Conservation (phyloP, 495 filamentous ascomycete genomes). For the Aspergillus egyptiacus region DNA sequence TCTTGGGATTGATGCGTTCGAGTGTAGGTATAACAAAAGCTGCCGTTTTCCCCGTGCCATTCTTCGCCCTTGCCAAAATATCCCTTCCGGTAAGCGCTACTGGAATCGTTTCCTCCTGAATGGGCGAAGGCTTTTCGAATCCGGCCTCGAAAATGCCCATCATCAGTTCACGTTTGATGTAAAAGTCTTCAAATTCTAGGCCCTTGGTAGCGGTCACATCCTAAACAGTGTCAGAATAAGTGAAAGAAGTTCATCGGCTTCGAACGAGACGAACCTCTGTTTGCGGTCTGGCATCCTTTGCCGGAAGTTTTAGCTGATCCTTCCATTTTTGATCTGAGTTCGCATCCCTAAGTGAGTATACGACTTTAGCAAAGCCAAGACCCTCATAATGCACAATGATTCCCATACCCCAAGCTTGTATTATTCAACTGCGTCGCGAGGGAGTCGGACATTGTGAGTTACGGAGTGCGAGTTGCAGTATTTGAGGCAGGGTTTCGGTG, state of each 20-base stretch:
- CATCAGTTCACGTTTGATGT: slow-evolving; percentile 85
- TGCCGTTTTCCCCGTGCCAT: slow-evolving; percentile 96
- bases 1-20: slow-evolving; percentile 92
- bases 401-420: slow-evolving; percentile 61
- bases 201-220: slow-evolving; percentile 98
- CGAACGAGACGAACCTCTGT: slow-evolving; percentile 67
- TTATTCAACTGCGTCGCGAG: slow-evolving; percentile 66
- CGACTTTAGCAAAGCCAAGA: slow-evolving; percentile 13
- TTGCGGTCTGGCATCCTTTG: slow-evolving; percentile 82
- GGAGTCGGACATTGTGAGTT: slow-evolving; percentile 48
- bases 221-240: slow-evolving; percentile 39
- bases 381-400: neutral
- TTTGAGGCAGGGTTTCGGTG: neutral
- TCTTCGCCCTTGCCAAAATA: slow-evolving; percentile 94
- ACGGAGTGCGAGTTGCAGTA: neutral
- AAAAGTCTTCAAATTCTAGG: slow-evolving; percentile 94
- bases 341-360: slow-evolving; percentile 41
- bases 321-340: slow-evolving; percentile 66
- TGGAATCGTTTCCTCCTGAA: slow-evolving; percentile 98
- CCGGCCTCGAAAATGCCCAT: slow-evolving; percentile 99
- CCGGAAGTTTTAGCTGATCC: slow-evolving; percentile 66
- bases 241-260: neutral
- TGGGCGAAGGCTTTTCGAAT: slow-evolving; percentile 97
- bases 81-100: slow-evolving; percentile 93
- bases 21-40: slow-evolving; percentile 96